These are phyloP conservation scores for Verticillium longisporum DNA, from an alignment of 2,329 filamentous ascomycete genomes.

Conservation along the genomic window DNA sequence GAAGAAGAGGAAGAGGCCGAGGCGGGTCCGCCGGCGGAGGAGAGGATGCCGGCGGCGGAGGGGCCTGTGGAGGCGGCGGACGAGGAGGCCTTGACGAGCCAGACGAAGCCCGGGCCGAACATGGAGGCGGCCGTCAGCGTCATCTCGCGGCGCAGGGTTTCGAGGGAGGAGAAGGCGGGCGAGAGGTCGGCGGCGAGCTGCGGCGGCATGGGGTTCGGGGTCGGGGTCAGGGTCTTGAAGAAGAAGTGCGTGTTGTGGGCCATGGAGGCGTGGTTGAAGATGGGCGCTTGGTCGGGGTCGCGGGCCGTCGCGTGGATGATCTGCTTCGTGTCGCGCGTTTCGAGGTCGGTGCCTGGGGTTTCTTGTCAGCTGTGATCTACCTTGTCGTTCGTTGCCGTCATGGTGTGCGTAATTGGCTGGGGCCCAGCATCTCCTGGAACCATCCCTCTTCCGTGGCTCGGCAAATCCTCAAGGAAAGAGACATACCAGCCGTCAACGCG, in stretches of 20 bases:
- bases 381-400: not conserved
- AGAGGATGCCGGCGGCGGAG: conserved; percentile 70
- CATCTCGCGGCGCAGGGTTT: conserved; percentile 75
- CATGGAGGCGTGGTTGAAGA: conserved; percentile 97
- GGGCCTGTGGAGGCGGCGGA: conserved; percentile 46
- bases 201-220: conserved; percentile 45
- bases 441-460: not conserved
- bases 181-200: conserved; percentile 54
- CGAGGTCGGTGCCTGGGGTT: conserved; percentile 54
- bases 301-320: conserved; percentile 72
- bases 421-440: not conserved
- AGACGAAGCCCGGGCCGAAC: conserved; percentile 97
- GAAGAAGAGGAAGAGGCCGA: conserved; percentile 72
- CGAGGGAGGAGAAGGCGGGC: conserved; percentile 71
- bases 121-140: conserved; percentile 75
- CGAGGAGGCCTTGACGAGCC: conserved; percentile 67
- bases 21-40: conserved; percentile 75
- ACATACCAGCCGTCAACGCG: conserved; percentile 61
- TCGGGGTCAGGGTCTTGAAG: conserved; percentile 50
- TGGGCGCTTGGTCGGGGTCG: conserved; percentile 65
- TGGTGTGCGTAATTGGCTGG: not conserved
- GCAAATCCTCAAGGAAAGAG: not conserved
- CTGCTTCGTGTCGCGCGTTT: conserved; percentile 54
- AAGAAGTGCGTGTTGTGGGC: conserved; percentile 87
- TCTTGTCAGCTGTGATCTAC: not conserved